Conservation (phyloP, 441 rosid genomes). For the Geranium incanum region DNA sequence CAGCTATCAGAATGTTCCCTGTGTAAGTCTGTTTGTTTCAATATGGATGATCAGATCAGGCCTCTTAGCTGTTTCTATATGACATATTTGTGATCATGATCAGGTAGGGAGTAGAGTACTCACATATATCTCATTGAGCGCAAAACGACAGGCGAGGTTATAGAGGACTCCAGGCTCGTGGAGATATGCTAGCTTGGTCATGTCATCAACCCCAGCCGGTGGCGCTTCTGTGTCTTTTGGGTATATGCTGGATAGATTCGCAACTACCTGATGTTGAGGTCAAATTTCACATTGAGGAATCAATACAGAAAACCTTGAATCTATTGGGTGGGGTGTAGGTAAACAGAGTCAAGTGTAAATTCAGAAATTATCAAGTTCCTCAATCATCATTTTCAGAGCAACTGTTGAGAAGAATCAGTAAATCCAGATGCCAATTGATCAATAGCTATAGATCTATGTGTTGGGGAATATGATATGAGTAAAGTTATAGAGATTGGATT, state of each 20-base stretch:
- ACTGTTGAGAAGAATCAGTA: background rate
- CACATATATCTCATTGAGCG: conserved; percentile 95
- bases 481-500: background rate
- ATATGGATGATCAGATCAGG: background rate
- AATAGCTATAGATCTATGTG: background rate
- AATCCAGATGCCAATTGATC: background rate
- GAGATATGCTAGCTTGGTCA: conserved; percentile 97
- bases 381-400: no score
- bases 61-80: no score
- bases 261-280: conserved; percentile 53
- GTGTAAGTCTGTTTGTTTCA: conserved; percentile 72
- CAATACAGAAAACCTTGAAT: background rate
- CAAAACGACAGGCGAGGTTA: conserved; percentile 88
- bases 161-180: conserved; percentile 97
- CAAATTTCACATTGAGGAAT: conserved; percentile 17
- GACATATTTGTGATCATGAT: no score
- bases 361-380: no score
- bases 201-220: conserved; percentile 99
- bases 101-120: conserved; percentile 18
- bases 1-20: conserved; percentile 97
- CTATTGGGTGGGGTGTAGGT: background rate
- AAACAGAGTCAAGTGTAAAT: no score
- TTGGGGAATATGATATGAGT: background rate
- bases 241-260: conserved; percentile 66
- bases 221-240: conserved; percentile 96